Percentiles rank a stretch among this genome's conserved stretches.
phyloP scores from a whole-genome alignment of 768 basidiomycete species.

The Tylopilus sp. region DNA sequence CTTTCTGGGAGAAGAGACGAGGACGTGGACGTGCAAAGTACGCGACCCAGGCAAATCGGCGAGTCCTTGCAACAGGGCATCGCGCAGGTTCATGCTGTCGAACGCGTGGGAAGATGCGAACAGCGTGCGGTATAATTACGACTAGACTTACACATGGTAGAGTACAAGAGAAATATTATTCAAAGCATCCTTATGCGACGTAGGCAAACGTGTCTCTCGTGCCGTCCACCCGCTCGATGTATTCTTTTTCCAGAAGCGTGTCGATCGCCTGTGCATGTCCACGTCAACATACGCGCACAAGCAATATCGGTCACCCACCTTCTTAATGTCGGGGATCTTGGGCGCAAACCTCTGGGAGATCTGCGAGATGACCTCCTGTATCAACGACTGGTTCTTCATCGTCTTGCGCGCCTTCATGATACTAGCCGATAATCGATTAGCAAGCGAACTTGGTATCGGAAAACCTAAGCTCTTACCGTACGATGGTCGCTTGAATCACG shows the following conservation, averaged over 20 bases:
- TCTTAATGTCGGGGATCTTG: conserved; percentile 95
- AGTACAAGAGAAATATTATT: conserved; percentile 5
- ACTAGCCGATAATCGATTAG: conserved; percentile 33
- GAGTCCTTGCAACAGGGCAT: conserved; percentile 58
- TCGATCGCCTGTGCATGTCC: conserved; percentile 72
- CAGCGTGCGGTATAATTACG: conserved; percentile 18
- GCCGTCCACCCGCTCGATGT: conserved; percentile 91
- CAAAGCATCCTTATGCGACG: conserved; percentile 27
- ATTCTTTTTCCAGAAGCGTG: conserved; percentile 92
- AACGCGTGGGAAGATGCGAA: conserved; percentile 18
- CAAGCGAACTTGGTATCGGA: background rate
- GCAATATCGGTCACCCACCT: conserved; percentile 42
- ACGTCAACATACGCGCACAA: background rate
- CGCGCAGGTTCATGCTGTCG: conserved; percentile 48
- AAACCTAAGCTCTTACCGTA: conserved; percentile 44
- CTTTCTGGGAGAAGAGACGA: conserved; percentile 66
- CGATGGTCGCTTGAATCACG: conserved; percentile 92
- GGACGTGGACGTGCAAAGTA: conserved; percentile 70
- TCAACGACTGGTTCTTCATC: conserved; percentile 89
- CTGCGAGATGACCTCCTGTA: conserved; percentile 88
- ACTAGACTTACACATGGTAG: conserved; percentile 9
- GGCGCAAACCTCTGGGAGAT: conserved; percentile 87
- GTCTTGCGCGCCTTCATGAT: conserved; percentile 96
- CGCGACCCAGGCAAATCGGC: conserved; percentile 59
- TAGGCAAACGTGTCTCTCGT: conserved; percentile 70